Evolutionary conservation across 75 land plant genomes (phyloP).

Genomic region (Picea sitchensis): DNA sequence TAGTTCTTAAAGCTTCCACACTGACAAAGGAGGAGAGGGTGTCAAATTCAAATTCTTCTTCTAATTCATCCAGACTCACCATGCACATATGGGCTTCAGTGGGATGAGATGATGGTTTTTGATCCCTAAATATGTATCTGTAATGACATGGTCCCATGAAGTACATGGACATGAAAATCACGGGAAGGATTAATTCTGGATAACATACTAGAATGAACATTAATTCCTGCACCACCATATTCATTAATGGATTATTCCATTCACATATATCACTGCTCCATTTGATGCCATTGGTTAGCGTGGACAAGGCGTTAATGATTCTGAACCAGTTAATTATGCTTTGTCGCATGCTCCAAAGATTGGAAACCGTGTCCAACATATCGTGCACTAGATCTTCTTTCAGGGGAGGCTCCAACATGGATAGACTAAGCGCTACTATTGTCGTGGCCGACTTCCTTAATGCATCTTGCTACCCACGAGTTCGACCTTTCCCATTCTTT

Average conservation of each 20-base stretch:
- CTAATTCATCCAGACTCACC: constrained; percentile 72
- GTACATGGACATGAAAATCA: constrained; percentile 33
- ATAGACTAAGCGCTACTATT: no score
- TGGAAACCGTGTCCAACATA: no score
- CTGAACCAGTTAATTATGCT: no score
- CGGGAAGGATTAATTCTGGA: constrained; percentile 66
- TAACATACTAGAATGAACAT: constrained; percentile 54
- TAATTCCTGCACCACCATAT: no score
- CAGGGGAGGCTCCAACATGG: no score
- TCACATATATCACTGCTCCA: no score
- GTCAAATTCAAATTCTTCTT: constrained; percentile 78
- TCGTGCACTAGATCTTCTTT: no score
- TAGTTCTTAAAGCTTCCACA: constrained; percentile 31
- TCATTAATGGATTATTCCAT: no score
- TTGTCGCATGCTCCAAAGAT: no score
- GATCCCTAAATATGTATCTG: constrained; percentile 58
- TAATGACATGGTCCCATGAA: constrained; percentile 84
- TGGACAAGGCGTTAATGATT: no score
- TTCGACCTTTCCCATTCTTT: constrained; percentile 84
- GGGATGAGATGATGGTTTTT: constrained; percentile 87
- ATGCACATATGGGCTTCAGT: constrained; percentile 66
- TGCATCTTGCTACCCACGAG: constrained; percentile 35
- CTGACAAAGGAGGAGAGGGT: constrained; percentile 37
- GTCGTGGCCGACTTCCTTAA: no score
- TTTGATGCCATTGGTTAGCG: no score